Evolutionary conservation across 192 early-diverging fungal genomes (phyloP).

Genomic region (Coemansia erecta): DNA sequence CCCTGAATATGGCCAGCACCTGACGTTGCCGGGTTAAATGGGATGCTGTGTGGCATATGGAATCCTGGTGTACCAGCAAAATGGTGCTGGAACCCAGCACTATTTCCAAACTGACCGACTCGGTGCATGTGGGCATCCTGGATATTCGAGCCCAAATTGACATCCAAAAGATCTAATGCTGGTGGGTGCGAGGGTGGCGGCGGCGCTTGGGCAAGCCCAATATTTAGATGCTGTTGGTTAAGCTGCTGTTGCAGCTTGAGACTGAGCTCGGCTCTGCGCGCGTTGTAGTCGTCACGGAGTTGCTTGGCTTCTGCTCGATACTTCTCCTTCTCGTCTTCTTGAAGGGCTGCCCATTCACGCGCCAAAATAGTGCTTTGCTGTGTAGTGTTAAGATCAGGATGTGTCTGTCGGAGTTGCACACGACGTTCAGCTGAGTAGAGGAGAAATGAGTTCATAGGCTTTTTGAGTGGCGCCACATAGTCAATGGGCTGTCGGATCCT

Average conservation of each 20-base stretch:
- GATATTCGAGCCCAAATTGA: constrained; percentile 2
- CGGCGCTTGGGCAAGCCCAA: constrained; percentile 25
- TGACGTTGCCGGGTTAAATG: constrained; percentile 16
- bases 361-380: constrained; percentile 65
- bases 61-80: constrained; percentile 12
- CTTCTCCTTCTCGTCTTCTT: constrained; percentile 55
- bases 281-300: constrained; percentile 62
- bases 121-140: constrained; percentile 14
- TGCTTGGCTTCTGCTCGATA: constrained; percentile 59
- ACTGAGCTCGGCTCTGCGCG: constrained; percentile 56
- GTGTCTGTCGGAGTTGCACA: constrained; percentile 58
- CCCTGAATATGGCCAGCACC: constrained; percentile 4
- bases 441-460: constrained; percentile 69
- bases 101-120: constrained; percentile 8
- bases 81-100: constrained; percentile 19
- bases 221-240: constrained; percentile 52
- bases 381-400: constrained; percentile 61
- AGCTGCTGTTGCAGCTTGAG: constrained; percentile 56
- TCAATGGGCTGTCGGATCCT: constrained; percentile 51
- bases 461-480: constrained; percentile 56
- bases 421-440: constrained; percentile 66
- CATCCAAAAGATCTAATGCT: constrained; percentile 23
- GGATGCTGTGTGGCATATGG: constrained; percentile 12
- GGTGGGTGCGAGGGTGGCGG: constrained; percentile 8
- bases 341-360: constrained; percentile 64